These are phyloP conservation scores for Sporothrix luriei DNA, from an alignment of 2,329 filamentous ascomycete species.

Conservation along the genomic window DNA sequence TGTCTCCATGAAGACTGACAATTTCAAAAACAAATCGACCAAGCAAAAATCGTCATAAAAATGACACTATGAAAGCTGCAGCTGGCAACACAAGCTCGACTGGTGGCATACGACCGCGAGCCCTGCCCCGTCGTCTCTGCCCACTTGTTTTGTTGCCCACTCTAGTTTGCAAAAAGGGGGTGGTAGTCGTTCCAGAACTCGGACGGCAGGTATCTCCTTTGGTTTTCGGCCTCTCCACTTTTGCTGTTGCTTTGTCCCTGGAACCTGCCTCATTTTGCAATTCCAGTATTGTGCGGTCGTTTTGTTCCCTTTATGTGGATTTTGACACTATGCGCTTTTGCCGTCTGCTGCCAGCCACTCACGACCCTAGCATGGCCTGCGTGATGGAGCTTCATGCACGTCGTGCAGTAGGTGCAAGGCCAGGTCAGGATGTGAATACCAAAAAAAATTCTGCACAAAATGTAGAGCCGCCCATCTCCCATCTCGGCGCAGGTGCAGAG, in stretches of 20 bases:
- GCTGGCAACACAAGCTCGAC: background rate
- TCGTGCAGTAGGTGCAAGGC: slow-evolving; percentile 28
- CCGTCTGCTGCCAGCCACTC: slow-evolving; percentile 26
- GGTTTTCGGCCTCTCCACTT: slow-evolving; percentile 21
- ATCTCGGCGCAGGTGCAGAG: background rate
- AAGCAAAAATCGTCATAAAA: background rate
- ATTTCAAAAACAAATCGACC: background rate
- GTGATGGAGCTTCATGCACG: slow-evolving; percentile 31
- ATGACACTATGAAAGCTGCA: background rate
- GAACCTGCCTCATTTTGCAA: slow-evolving; percentile 20
- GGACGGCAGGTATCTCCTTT: background rate
- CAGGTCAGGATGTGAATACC: slow-evolving; percentile 14
- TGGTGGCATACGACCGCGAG: slow-evolving; percentile 25
- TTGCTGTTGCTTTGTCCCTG: background rate
- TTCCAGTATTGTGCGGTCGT: background rate
- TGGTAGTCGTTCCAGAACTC: slow-evolving; percentile 23
- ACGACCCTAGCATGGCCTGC: slow-evolving; percentile 25
- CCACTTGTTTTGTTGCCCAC: slow-evolving; percentile 21
- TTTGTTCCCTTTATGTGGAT: background rate
- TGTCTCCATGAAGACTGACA: too few relatives aligned
- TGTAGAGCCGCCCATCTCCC: slow-evolving; percentile 1
- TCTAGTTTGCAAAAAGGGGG: slow-evolving; percentile 4
- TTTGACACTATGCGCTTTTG: background rate
- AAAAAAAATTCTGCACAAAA: slow-evolving; percentile 31
- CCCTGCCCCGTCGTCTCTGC: slow-evolving; percentile 20